Conservation (phyloP, 768 basidiomycete species). For the Agrocybe pediades region DNA sequence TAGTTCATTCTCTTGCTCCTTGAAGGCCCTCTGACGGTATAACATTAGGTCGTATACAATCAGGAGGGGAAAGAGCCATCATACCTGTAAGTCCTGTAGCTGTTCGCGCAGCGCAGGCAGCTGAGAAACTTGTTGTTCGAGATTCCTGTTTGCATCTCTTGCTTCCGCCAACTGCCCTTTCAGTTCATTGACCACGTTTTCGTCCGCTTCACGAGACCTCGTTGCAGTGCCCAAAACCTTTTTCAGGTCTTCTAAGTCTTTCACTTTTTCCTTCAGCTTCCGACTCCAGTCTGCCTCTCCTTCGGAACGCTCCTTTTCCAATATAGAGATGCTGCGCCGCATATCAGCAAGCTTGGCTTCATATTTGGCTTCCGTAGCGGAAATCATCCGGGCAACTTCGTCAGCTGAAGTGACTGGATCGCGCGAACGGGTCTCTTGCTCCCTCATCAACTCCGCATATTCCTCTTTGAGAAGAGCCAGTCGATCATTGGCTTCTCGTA, state of each 20-base stretch:
- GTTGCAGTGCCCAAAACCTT: slow-evolving; percentile 55
- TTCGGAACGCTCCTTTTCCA: slow-evolving; percentile 86
- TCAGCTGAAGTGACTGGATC: slow-evolving; percentile 54
- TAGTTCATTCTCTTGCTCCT: slow-evolving; percentile 46
- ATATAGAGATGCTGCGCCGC: slow-evolving; percentile 54
- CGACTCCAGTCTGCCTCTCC: slow-evolving; percentile 88
- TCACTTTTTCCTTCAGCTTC: slow-evolving; percentile 76
- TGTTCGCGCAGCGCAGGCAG: slow-evolving; percentile 50
- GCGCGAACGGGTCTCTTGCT: slow-evolving; percentile 49
- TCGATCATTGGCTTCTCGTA: slow-evolving; percentile 79
- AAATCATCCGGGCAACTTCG: slow-evolving; percentile 72
- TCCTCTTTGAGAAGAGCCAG: slow-evolving; percentile 72
- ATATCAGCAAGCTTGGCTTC: slow-evolving; percentile 78
- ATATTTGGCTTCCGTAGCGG: slow-evolving; percentile 74
- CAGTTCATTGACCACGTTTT: slow-evolving; percentile 48
- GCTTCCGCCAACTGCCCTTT: slow-evolving; percentile 57
- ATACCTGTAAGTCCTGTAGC: slow-evolving; percentile 65
- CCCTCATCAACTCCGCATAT: slow-evolving; percentile 60
- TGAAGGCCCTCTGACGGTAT: slow-evolving; percentile 30
- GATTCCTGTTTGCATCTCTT: slow-evolving; percentile 45
- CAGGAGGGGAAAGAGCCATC: slow-evolving; percentile 3
- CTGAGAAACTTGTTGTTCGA: slow-evolving; percentile 58
- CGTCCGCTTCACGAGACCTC: slow-evolving; percentile 61
- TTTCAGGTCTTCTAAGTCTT: slow-evolving; percentile 77
- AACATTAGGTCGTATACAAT: not conserved